phyloP scores from a whole-genome alignment of 345 rosid genomes.

The Eucalyptus shirleyi region DNA sequence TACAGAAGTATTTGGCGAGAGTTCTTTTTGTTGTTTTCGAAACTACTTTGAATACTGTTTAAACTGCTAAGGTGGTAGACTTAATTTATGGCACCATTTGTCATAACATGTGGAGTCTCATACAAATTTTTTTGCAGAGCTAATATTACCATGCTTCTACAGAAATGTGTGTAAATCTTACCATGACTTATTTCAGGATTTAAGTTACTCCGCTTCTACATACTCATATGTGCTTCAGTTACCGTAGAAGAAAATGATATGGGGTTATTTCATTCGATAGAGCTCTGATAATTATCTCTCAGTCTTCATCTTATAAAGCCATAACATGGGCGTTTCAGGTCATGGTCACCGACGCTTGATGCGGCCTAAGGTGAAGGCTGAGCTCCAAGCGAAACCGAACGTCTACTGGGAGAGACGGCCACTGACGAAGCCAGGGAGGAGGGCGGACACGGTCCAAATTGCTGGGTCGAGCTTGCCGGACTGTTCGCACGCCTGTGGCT shows the following conservation, averaged over 20 bases:
- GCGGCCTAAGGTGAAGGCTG: background rate
- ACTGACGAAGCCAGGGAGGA: slow-evolving; percentile 8
- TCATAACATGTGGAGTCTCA: background rate
- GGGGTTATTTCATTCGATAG: background rate
- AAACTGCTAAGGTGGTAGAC: background rate
- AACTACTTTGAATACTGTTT: background rate
- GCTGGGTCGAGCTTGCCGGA: slow-evolving; percentile 88
- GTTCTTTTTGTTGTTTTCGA: background rate
- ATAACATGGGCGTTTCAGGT: background rate
- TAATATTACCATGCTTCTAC: background rate
- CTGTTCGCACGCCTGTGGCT: slow-evolving; percentile 91
- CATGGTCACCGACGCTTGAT: slow-evolving; percentile 10
- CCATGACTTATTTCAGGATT: background rate
- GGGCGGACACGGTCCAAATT: slow-evolving; percentile 49
- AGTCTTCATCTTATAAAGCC: background rate
- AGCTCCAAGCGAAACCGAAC: background rate
- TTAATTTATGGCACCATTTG: background rate
- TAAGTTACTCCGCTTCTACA: background rate
- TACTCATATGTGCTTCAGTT: background rate
- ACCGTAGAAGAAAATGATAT: background rate
- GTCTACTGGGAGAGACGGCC: slow-evolving; percentile 1
- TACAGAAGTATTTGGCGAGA: background rate
- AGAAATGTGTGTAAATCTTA: background rate
- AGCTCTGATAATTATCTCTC: background rate
- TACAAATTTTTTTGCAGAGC: background rate